Base-by-base conservation (phyloP, 768 basidiomycete genomes). In the Suillus subluteus region DNA sequence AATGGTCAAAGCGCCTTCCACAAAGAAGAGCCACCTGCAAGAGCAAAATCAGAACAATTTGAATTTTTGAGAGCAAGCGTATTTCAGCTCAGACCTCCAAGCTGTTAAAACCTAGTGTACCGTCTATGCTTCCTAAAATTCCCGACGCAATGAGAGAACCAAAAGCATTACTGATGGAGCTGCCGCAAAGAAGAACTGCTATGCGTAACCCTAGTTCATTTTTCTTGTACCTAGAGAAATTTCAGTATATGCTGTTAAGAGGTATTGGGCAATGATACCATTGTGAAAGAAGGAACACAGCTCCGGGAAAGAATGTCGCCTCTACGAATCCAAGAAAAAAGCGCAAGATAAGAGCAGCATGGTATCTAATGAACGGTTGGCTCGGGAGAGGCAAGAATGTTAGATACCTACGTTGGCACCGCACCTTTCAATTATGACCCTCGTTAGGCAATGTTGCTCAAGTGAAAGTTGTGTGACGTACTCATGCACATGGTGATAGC, bases 141-240 rank as follows among this genome's bases (percentile, higher is more conserved):
- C 86, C 90, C 11, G 91, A 90, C 6, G 91, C 91, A 56, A 93
- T 84, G 16, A 94, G 79, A 0, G 91, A 83, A 3, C 92, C 91
- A 75, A 94, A 92, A 5, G 91, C 92, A 81, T 94, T 94, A 56
- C 86, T 88, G 65, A 93, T 86, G 4, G 94, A 80, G 71, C 82
- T 87, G 38, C 92, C 91, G 66, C 90, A 90, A 61, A 83, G 85
- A 37, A 92, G 81, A 62, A 90, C 74, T 6, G 91, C 87, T 23
- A 84, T 88, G 63, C 90, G 82, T 37, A 87, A 79, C 52, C 89
- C 91, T 43, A 94, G 81, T 73, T 94, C 91, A 37, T 80, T 79
- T 38, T 86, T 83, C 64, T 84, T 90, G 80, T 92, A 92, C 56
- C 58, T 69, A 30, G 18, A 70, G 21, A 2, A 12, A 35, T 5